Evolutionary conservation across 1,284 basidiomycete genomes (phyloP).

Genomic region (Rhodotorula sp.): DNA sequence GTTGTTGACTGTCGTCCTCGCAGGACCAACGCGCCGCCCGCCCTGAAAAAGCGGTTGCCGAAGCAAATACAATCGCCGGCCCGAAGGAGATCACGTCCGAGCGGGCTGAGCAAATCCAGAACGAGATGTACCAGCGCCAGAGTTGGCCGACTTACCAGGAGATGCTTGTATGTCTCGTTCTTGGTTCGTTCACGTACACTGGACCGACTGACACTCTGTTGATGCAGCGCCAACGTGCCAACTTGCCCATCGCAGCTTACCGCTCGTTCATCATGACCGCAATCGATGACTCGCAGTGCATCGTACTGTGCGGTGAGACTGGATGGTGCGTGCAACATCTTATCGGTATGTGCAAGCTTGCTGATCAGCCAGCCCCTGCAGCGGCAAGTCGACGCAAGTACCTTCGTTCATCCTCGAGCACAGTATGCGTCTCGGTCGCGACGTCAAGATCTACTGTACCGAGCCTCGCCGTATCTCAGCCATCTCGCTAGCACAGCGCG

Average conservation of each 20-base stretch:
- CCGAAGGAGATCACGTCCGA: constrained; percentile 23
- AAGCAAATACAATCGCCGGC: constrained; percentile 3
- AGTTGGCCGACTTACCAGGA: constrained; percentile 69
- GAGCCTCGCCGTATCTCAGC: constrained; percentile 97
- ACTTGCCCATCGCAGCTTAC: constrained; percentile 85
- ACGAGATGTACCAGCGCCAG: constrained; percentile 62
- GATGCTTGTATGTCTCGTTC: constrained; percentile 67
- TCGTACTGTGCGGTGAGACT: constrained; percentile 95
- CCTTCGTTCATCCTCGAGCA: constrained; percentile 94
- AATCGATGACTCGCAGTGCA: constrained; percentile 74
- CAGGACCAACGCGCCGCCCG: constrained; percentile 21
- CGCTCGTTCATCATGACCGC: constrained; percentile 70
- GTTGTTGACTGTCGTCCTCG: neutral
- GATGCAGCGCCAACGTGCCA: constrained; percentile 34
- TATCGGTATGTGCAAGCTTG: neutral
- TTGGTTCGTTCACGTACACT: neutral
- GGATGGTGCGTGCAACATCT: constrained; percentile 65
- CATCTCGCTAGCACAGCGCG: constrained; percentile 92
- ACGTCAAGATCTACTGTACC: constrained; percentile 92
- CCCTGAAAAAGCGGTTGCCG: constrained; percentile 3
- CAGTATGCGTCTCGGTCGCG: constrained; percentile 72
- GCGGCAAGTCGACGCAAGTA: constrained; percentile 97
- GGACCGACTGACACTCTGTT: neutral
- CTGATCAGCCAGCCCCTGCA: constrained; percentile 45
- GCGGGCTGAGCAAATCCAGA: constrained; percentile 52